Evolutionary conservation across 2,329 filamentous ascomycete species (phyloP).

Genomic region (Byssothecium circinans): DNA sequence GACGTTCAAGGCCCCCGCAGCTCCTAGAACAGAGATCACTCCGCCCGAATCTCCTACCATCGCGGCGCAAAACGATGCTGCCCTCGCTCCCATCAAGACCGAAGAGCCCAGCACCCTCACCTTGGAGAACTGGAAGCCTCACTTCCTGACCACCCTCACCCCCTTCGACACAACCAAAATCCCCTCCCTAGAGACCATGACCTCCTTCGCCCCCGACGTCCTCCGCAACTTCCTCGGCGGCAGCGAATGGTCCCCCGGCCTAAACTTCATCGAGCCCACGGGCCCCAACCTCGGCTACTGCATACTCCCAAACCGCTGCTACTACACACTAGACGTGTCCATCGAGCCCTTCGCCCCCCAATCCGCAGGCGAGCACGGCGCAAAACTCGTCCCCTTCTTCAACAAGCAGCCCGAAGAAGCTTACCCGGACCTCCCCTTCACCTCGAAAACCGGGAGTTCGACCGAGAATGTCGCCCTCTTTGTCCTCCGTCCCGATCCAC

Average conservation of each 20-base stretch:
- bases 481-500: slow-evolving; percentile 23
- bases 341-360: slow-evolving; percentile 48
- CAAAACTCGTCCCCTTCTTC: slow-evolving; percentile 52
- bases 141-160: slow-evolving; percentile 38
- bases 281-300: slow-evolving; percentile 12
- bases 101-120: slow-evolving; percentile 6
- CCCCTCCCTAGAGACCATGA: slow-evolving; percentile 20
- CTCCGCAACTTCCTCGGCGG: slow-evolving; percentile 43
- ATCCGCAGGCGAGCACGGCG: slow-evolving; percentile 47
- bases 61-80: slow-evolving; percentile 9
- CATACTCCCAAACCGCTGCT: slow-evolving; percentile 40
- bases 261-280: slow-evolving; percentile 37
- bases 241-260: slow-evolving; percentile 44
- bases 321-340: slow-evolving; percentile 45
- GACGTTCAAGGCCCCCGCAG: slow-evolving; percentile 14
- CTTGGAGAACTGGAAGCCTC: slow-evolving; percentile 38
- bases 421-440: slow-evolving; percentile 6
- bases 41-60: not conserved
- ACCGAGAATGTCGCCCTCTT: slow-evolving; percentile 49
- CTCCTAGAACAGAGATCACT: slow-evolving; percentile 3
- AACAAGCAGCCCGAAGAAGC: slow-evolving; percentile 37
- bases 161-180: slow-evolving; percentile 20
- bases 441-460: slow-evolving; percentile 21
- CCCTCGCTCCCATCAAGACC: not conserved
- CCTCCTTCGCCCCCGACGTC: slow-evolving; percentile 45